Evolutionary conservation across 2,329 filamentous ascomycete species (phyloP).

Genomic region (Aspergillus ochraceus): DNA sequence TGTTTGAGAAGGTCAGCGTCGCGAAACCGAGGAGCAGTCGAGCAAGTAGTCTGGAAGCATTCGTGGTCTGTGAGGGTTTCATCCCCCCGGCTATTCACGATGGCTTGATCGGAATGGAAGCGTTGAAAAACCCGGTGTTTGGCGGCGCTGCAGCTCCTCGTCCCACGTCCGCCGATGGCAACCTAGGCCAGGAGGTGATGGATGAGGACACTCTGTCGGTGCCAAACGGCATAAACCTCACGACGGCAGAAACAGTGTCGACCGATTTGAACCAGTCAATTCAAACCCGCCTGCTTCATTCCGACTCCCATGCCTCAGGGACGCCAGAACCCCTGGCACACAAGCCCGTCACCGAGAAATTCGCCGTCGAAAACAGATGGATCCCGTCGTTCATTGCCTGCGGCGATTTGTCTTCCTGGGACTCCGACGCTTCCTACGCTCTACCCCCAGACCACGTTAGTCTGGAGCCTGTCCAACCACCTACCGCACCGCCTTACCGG

Average conservation of each 20-base stretch:
- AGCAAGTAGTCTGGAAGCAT: conserved; percentile 96
- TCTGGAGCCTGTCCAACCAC: conserved; percentile 89
- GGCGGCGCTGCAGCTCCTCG: conserved; percentile 36
- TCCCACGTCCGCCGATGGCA: conserved; percentile 29
- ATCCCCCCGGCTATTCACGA: conserved; percentile 61
- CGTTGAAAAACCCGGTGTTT: conserved; percentile 41
- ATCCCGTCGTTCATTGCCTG: conserved; percentile 97
- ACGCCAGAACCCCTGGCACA: conserved; percentile 19
- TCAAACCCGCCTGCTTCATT: conserved; percentile 41
- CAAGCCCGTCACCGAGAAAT: conserved; percentile 24
- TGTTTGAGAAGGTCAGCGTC: conserved; percentile 83
- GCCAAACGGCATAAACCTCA: conserved; percentile 2
- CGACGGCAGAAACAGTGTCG: conserved; percentile 4
- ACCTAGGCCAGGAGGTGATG: conserved; percentile 36
- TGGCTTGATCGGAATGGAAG: conserved; percentile 46
- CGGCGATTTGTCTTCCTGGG: conserved; percentile 89
- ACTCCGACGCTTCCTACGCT: conserved; percentile 92
- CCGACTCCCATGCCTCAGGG: conserved; percentile 39
- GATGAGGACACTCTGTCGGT: conserved; percentile 44
- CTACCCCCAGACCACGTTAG: conserved; percentile 83
- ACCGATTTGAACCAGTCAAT: conserved; percentile 19
- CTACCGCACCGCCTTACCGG: conserved; percentile 94
- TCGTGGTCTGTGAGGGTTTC: conserved; percentile 93
- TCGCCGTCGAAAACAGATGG: conserved; percentile 62
- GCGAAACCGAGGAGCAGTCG: conserved; percentile 92